Evolutionary conservation across 129 eudicot species (phyloP), one percentile per base, ranked within the genome.

Genomic region (Ambrosia trifida): DNA sequence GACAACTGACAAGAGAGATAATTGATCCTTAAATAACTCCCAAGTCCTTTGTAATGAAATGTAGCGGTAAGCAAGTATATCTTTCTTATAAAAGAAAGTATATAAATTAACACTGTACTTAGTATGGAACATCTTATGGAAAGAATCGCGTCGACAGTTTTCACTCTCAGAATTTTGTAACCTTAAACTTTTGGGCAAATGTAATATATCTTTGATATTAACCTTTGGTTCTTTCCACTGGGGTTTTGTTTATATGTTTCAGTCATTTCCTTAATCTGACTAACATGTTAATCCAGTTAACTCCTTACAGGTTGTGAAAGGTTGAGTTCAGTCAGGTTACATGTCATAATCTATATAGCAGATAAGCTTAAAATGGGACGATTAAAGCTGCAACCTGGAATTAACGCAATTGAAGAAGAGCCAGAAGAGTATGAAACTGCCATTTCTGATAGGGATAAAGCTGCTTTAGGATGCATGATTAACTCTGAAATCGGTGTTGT

Each of bases 401-500:
- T 91, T 61, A 91, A 91, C 24, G 75, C 95, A 31, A 91, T 91
- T 64, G 95, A 91, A 82, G 97, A 91, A 81, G 97, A 91, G 73
- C 95, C 97, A 24, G 95, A 91, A 81, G 97, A 91, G 50, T 74
- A 70, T 77, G 97, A 85, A 66, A 78, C 36, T 60, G 67, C 81
- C 46, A 66, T 79, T 56, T 77, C 87, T 31, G 81, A 78, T 24
- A 85, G 76, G 75, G 88, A 81, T 59, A 84, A 80, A 86, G 83
- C 83, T 78, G 95, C 95, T 43, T 79, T 89, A 52, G 94, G 84
- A 75, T 85, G 91, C 77, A 89, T 89, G 89, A 76, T 89, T 51
- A 92, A 92, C 72, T 79, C 96, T 35, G 98, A 92, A 80, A 83
- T 92, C 40, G 89, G 96, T 52, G 95, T 96, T 19, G 98, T 92